These are phyloP conservation scores for Tolypocladium endophyticum DNA, from an alignment of 2,329 filamentous ascomycete species.

Conservation along the genomic window DNA sequence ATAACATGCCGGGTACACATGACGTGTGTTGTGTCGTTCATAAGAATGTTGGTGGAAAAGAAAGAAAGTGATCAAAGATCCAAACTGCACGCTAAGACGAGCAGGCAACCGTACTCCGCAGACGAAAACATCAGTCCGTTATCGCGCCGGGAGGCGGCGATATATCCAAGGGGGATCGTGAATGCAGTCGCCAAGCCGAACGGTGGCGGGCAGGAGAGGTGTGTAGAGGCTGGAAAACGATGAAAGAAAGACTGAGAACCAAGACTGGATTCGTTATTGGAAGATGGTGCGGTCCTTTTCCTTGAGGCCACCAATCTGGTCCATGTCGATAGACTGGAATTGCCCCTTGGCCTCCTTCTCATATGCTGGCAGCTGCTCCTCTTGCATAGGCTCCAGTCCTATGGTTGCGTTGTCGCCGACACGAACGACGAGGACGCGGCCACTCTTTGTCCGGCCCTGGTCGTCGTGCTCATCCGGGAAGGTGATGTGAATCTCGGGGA, in stretches of 20 bases:
- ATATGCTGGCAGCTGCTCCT: constrained; percentile 75
- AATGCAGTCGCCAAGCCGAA: neutral
- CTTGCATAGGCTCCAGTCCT: constrained; percentile 77
- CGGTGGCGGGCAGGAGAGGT: neutral
- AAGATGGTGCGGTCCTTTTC: constrained; percentile 58
- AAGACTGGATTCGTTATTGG: constrained; percentile 16
- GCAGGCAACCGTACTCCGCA: neutral
- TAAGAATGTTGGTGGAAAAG: neutral
- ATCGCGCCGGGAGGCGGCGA: neutral
- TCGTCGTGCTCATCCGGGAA: constrained; percentile 95
- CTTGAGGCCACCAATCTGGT: constrained; percentile 86
- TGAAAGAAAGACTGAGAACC: neutral
- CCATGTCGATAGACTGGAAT: constrained; percentile 91
- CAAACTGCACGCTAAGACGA: neutral
- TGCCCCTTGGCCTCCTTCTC: constrained; percentile 67
- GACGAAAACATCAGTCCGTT: neutral
- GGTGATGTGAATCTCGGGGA: constrained; percentile 95
- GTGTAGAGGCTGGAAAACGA: neutral
- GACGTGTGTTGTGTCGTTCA: constrained; percentile 7
- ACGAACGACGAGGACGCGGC: constrained; percentile 81
- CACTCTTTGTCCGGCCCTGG: constrained; percentile 67
- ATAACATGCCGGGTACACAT: constrained; percentile 20
- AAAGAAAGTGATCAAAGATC: constrained; percentile 1
- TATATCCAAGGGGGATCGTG: neutral
- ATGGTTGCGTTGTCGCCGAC: constrained; percentile 79